Evolutionary conservation across 495 filamentous ascomycete species (phyloP).

Genomic region (Ramalina intermedia): DNA sequence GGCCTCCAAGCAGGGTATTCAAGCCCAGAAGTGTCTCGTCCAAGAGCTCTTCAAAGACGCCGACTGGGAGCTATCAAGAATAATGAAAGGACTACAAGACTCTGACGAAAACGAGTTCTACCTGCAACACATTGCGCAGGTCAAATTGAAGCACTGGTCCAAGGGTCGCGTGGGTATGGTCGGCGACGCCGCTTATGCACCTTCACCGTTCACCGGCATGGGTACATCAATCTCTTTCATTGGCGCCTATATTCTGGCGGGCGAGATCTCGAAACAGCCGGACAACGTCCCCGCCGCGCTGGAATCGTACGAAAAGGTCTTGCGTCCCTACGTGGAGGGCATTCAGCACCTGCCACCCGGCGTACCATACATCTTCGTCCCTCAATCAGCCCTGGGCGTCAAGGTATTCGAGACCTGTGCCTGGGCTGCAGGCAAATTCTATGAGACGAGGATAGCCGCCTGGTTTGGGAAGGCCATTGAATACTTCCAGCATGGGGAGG

Average conservation of each 20-base stretch:
- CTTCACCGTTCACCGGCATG: conserved; percentile 13
- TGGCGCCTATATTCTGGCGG: conserved; percentile 12
- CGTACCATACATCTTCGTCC: neutral
- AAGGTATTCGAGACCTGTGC: neutral
- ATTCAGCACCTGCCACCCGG: conserved; percentile 10
- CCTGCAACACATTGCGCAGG: conserved; percentile 12
- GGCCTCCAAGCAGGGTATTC: conserved; percentile 7
- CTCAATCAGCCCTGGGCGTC: no score
- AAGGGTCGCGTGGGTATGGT: conserved; percentile 9
- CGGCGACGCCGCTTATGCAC: conserved; percentile 13
- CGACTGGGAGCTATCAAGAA: conserved; percentile 11
- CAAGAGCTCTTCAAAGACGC: conserved; percentile 9
- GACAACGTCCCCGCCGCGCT: conserved; percentile 4
- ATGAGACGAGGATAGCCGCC: neutral
- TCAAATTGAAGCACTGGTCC: conserved; percentile 13
- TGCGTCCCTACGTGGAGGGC: conserved; percentile 11
- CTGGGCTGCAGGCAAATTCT: neutral
- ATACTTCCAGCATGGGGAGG: neutral
- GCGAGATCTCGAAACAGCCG: conserved; percentile 1
- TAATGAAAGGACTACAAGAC: conserved; percentile 10
- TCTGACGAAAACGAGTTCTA: conserved; percentile 10
- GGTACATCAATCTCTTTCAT: conserved; percentile 13
- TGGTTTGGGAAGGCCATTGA: neutral
- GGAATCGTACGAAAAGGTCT: conserved; percentile 9
- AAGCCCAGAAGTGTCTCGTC: conserved; percentile 10